Percentiles rank a stretch among this genome's conserved stretches.
Evolutionary conservation across 2,329 filamentous ascomycete genomes (phyloP).

Genomic region (Periconia sp.): DNA sequence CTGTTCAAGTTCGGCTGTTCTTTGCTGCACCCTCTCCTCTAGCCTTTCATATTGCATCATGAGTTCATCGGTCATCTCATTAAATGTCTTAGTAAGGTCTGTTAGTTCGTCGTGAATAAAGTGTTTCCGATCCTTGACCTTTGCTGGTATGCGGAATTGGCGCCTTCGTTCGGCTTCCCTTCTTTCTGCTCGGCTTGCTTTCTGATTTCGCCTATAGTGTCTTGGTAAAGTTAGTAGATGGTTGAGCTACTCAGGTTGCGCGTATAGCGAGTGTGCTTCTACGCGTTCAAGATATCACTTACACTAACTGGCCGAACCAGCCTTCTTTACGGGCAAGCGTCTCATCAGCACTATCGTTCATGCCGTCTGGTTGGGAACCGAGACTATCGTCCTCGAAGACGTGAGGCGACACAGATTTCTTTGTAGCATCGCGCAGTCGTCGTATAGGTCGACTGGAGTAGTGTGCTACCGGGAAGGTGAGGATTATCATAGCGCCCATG

Average conservation of each 20-base stretch:
- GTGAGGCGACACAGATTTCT: conserved; percentile 72
- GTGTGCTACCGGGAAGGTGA: conserved; percentile 81
- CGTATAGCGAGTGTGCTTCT: too few species aligned
- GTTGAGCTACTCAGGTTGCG: too few species aligned
- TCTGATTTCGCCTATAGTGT: conserved; percentile 39
- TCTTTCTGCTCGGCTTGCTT: conserved; percentile 42
- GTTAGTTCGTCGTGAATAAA: conserved; percentile 83
- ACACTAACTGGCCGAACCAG: conserved; percentile 48
- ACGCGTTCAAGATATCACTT: too few species aligned
- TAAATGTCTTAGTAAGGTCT: conserved; percentile 84
- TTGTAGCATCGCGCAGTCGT: conserved; percentile 75
- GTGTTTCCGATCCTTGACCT: conserved; percentile 77
- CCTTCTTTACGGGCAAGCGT: conserved; percentile 54
- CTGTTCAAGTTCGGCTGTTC: conserved; percentile 83
- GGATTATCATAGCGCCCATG: conserved; percentile 71
- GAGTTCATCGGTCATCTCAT: conserved; percentile 91
- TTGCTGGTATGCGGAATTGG: conserved; percentile 82
- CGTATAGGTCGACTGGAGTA: conserved; percentile 81
- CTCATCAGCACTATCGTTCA: conserved; percentile 57
- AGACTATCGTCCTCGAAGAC: conserved; percentile 57
- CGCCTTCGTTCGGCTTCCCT: conserved; percentile 51
- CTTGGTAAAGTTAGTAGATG: too few species aligned
- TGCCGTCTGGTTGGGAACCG: conserved; percentile 41
- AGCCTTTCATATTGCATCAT: conserved; percentile 84
- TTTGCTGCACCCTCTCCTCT: conserved; percentile 81